Percentiles rank a stretch among this genome's conserved stretches.
These are phyloP conservation scores for Nicotiana tomentosiformis DNA, from an alignment of 257 asterid species.

Conservation along the genomic window DNA sequence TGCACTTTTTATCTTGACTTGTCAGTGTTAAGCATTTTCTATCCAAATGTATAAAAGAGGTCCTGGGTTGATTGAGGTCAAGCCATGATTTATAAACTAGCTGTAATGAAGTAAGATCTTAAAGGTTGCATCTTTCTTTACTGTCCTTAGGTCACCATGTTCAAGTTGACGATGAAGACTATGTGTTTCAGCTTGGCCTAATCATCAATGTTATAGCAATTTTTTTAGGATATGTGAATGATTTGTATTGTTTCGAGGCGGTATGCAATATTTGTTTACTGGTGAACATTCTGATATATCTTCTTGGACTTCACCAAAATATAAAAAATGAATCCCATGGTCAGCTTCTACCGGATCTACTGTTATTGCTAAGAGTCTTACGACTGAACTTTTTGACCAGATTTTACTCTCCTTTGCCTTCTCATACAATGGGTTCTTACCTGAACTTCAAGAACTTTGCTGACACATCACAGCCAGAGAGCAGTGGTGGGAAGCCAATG, in stretches of 20 bases:
- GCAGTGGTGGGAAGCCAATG: constrained; percentile 35
- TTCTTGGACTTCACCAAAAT: not conserved
- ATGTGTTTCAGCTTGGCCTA: not conserved
- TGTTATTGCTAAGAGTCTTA: constrained; percentile 15
- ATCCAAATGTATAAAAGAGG: not conserved
- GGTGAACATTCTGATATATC: not conserved
- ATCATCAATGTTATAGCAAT: not conserved
- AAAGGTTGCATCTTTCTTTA: not conserved
- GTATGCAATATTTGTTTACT: not conserved
- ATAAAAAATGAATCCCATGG: not conserved
- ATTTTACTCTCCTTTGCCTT: constrained; percentile 16
- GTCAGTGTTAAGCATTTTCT: not conserved
- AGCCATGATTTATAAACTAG: not conserved
- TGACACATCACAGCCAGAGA: constrained; percentile 43
- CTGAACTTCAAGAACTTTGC: constrained; percentile 70
- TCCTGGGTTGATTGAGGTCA: not conserved
- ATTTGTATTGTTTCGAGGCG: not conserved
- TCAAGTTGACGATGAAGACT: not conserved
- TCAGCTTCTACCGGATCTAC: not conserved
- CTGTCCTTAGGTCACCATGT: not conserved
- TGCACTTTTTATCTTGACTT: not conserved
- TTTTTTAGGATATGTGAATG: not conserved
- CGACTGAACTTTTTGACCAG: constrained; percentile 25
- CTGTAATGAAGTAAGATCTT: not conserved
- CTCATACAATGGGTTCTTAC: constrained; percentile 56